Conservation (phyloP, 106 monocot genomes). For the Dactylorhiza incarnata region DNA sequence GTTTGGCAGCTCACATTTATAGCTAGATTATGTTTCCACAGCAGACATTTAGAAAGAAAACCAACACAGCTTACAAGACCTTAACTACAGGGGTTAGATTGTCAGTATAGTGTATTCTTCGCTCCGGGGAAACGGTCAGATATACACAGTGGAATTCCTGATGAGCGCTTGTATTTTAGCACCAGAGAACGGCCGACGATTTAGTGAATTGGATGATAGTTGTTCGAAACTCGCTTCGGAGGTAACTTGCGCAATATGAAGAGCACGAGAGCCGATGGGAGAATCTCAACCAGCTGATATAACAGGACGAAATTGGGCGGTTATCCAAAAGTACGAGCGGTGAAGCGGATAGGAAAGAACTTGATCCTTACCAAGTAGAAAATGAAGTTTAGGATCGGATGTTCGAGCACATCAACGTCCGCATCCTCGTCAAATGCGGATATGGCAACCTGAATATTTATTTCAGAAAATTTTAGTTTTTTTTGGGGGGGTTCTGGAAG, state of each 20-base stretch:
- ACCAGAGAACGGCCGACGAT: background rate
- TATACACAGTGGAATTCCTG: background rate
- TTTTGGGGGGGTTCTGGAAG: background rate
- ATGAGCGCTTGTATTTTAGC: background rate
- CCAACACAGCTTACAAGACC: background rate
- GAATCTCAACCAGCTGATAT: conserved; percentile 44
- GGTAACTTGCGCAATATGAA: conserved; percentile 66
- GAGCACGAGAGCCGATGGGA: conserved; percentile 64
- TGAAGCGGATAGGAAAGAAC: background rate
- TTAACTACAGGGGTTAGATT: background rate
- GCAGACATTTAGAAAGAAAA: no score
- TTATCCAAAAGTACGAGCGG: background rate
- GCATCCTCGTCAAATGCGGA: conserved; percentile 67
- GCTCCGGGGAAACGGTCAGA: background rate
- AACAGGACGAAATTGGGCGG: background rate
- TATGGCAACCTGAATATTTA: conserved; percentile 40
- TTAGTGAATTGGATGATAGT: conserved; percentile 63
- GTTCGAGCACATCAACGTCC: conserved; percentile 70
- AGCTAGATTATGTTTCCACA: no score
- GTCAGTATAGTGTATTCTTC: background rate
- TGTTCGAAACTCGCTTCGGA: conserved; percentile 50
- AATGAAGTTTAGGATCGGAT: conserved; percentile 73
- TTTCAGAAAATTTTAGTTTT: background rate
- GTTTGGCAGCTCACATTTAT: no score
- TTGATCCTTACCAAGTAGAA: conserved; percentile 53